Conservation (phyloP, 2,329 filamentous ascomycete genomes). For the Colletotrichum sp. region DNA sequence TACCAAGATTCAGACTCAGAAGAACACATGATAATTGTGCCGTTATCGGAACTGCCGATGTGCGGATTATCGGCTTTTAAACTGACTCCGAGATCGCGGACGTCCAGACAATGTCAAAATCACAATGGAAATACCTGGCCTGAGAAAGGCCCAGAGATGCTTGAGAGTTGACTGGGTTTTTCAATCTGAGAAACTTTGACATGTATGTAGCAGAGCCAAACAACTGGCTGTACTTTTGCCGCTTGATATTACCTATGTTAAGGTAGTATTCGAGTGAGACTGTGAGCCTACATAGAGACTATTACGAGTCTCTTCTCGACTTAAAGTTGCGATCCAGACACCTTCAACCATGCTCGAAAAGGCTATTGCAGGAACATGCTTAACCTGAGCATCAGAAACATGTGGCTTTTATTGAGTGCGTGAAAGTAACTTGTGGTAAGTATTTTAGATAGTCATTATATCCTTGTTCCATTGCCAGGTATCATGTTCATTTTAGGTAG, state of each 20-base stretch:
- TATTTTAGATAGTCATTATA: rapidly evolving
- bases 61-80: not conserved
- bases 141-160: no score
- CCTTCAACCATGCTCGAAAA: no score
- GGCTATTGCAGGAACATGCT: not conserved
- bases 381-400: not conserved
- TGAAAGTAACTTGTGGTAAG: rapidly evolving
- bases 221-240: no score
- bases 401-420: not conserved
- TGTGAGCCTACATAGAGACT: rapidly evolving
- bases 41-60: not conserved
- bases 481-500: rapidly evolving
- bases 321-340: not conserved
- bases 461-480: rapidly evolving
- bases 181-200: no score
- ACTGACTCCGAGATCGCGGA: not conserved
- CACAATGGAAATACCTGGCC: not conserved
- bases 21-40: rapidly evolving
- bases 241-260: rapidly evolving
- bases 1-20: rapidly evolving
- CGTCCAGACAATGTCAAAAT: not conserved
- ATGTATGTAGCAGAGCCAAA: not conserved
- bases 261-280: rapidly evolving
- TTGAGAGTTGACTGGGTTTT: no score
- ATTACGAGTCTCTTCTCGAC: not conserved